phyloP scores from a whole-genome alignment of 768 basidiomycete species.

The Boletus rubescentipes region DNA sequence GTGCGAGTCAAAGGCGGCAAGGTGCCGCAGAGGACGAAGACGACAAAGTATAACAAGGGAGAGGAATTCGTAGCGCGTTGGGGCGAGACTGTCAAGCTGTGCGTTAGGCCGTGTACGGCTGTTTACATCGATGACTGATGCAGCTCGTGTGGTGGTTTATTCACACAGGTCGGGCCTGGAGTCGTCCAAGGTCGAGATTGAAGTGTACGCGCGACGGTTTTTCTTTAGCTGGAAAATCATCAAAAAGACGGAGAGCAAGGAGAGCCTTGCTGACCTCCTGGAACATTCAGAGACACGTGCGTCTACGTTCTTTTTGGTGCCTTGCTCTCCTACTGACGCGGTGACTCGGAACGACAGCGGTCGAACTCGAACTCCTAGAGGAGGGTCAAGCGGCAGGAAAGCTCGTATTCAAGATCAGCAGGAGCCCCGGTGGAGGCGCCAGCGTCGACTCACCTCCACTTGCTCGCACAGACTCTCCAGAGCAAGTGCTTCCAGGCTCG shows the following conservation, averaged over 20 bases:
- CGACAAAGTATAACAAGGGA: conserved; percentile 21
- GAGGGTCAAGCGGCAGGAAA: conserved; percentile 32
- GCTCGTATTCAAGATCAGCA: conserved; percentile 29
- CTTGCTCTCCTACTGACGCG: background rate
- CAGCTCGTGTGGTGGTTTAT: background rate
- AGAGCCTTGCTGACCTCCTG: conserved; percentile 32
- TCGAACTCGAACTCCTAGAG: conserved; percentile 32
- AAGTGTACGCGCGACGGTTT: conserved; percentile 32
- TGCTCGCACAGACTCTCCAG: background rate
- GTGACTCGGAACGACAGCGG: conserved; percentile 10
- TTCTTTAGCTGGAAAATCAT: conserved; percentile 35
- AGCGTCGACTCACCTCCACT: conserved; percentile 1
- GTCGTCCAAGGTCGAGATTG: conserved; percentile 34
- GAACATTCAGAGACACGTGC: conserved; percentile 31
- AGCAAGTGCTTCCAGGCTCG: background rate
- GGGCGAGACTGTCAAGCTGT: conserved; percentile 28
- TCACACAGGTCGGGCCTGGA: conserved; percentile 28
- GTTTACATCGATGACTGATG: background rate
- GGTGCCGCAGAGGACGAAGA: conserved; percentile 30
- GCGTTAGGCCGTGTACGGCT: background rate
- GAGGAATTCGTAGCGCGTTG: conserved; percentile 33
- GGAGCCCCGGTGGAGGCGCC: conserved; percentile 4
- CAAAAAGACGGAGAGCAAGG: conserved; percentile 35
- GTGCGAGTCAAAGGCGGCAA: conserved; percentile 28
- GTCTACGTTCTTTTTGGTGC: background rate